Base-by-base conservation (phyloP, 164 flowering plant species). In the Magnolia changhungtana region DNA sequence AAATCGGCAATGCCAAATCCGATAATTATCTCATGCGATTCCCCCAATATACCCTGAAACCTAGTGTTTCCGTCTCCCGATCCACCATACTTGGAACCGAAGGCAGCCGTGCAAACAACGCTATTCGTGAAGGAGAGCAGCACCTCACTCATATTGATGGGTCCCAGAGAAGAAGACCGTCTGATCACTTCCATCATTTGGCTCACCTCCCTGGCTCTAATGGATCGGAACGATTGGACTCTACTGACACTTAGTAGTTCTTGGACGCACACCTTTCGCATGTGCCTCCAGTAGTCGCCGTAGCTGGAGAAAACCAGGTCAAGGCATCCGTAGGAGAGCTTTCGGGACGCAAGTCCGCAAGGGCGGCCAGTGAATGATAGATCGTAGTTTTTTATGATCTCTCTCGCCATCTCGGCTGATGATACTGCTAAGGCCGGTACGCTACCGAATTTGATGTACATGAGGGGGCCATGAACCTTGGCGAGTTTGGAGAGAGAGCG, bases 1-100 rank as follows among this genome's bases (percentile, higher is more conserved):
- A 84, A 89, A 72, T 91, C 93, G 14, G 87, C 90, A 21, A 69
- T 45, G 16, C 73, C 31, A 14, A 75, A 69, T 5, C 73, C 73
- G 18, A 52, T 24, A n/a, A 75, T 24, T 45, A 75, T 52, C 7
- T 61, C 77, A 23, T 67, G 14, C 13, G 64, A 67, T 23, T 75
- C 77, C 3, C 77, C 77, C 63, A 75, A 3, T 2, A 75, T 75
- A 7, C 73, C 73, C 29, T 75, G 72, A 23, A 75, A 69, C 67
- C 55, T 58, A 9, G 20, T 65, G 55, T 21, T 52, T 2, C 11
- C 69, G 6, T 23, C 78, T 11, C 65, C 24, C 3, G 50, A 11
- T 10, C 64, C 55, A 20, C 73, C 72, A 45, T 27, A 83, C 27
- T 72, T 82, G 20, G 77, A 75, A 0, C 88, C 88, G 45, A 88